Evolutionary conservation across 2,329 filamentous ascomycete species (phyloP).

Genomic region (Knufia petricola): DNA sequence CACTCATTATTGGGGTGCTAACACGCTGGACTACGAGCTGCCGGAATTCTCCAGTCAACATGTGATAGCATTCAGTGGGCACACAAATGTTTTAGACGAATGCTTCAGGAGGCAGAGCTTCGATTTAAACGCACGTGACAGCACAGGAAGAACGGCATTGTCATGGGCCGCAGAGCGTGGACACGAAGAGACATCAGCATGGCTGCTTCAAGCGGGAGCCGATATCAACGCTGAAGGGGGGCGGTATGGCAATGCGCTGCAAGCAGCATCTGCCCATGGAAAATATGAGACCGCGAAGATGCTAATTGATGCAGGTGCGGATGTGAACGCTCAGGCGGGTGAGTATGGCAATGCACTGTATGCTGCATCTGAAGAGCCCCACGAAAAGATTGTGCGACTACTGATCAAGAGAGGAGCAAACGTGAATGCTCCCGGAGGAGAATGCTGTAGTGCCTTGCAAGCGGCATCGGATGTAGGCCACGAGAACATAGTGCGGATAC

Average conservation of each 20-base stretch:
- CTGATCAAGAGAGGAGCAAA: conserved; percentile 20
- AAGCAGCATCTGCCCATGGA: conserved; percentile 5
- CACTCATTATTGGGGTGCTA: neutral
- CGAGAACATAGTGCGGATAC: conserved; percentile 14
- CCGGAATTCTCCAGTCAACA: neutral
- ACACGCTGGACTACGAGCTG: neutral
- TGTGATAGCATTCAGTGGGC: neutral
- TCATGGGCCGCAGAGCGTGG: neutral
- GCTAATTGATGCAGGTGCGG: conserved; percentile 19
- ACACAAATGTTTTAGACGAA: neutral
- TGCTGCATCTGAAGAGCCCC: conserved; percentile 22
- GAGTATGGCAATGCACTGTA: conserved; percentile 24
- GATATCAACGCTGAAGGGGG: conserved; percentile 8
- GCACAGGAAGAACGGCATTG: neutral
- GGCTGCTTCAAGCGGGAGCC: conserved; percentile 10
- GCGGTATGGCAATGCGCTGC: conserved; percentile 5
- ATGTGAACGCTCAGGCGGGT: conserved; percentile 16
- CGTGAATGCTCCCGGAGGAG: conserved; percentile 7
- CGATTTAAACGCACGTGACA: neutral
- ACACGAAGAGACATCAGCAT: conserved; percentile 3
- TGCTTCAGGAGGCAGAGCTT: neutral
- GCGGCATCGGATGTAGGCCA: conserved; percentile 13
- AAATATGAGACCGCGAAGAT: conserved; percentile 15
- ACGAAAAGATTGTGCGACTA: conserved; percentile 24
- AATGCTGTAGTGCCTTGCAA: conserved; percentile 10